phyloP scores from a whole-genome alignment of 495 filamentous ascomycete genomes.

The Penicillium odoratum region DNA sequence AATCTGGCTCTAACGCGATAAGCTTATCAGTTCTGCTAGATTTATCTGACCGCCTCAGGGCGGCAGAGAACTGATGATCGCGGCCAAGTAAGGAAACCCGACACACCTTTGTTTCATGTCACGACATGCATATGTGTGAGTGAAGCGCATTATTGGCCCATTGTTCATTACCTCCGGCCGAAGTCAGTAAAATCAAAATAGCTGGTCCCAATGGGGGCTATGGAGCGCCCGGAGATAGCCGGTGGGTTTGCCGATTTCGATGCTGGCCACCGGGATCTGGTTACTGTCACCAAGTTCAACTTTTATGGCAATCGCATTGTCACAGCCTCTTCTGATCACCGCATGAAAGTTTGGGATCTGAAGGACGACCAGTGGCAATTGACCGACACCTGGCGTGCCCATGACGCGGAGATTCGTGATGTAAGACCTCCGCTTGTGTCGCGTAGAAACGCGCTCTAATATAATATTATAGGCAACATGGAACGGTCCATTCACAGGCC shows the following conservation, averaged over 20 bases:
- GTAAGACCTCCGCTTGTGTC: constrained; percentile 44
- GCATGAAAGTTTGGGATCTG: constrained; percentile 89
- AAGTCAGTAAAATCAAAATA: constrained; percentile 10
- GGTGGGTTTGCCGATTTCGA: constrained; percentile 66
- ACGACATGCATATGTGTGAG: constrained; percentile 26
- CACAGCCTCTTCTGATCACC: constrained; percentile 88
- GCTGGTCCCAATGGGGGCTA: constrained; percentile 24
- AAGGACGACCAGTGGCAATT: constrained; percentile 75
- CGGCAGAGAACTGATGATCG: constrained; percentile 25
- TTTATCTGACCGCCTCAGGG: constrained; percentile 27
- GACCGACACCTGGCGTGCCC: constrained; percentile 86
- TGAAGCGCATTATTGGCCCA: constrained; percentile 27
- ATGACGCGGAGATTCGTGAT: constrained; percentile 88
- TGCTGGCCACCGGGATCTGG: constrained; percentile 59
- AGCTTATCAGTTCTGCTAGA: constrained; percentile 35
- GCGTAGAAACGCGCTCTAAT: constrained; percentile 15
- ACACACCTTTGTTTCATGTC: constrained; percentile 30
- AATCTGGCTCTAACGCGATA: constrained; percentile 39
- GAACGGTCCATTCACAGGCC: constrained; percentile 64
- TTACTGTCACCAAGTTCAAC: constrained; percentile 59
- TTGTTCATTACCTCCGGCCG: constrained; percentile 12
- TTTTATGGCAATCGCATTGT: constrained; percentile 87
- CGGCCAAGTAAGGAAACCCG: constrained; percentile 23
- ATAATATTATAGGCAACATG: constrained; percentile 65
- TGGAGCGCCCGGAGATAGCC: constrained; percentile 33